phyloP scores from a whole-genome alignment of 352 stramenopile species.

The Phytophthora capsici region DNA sequence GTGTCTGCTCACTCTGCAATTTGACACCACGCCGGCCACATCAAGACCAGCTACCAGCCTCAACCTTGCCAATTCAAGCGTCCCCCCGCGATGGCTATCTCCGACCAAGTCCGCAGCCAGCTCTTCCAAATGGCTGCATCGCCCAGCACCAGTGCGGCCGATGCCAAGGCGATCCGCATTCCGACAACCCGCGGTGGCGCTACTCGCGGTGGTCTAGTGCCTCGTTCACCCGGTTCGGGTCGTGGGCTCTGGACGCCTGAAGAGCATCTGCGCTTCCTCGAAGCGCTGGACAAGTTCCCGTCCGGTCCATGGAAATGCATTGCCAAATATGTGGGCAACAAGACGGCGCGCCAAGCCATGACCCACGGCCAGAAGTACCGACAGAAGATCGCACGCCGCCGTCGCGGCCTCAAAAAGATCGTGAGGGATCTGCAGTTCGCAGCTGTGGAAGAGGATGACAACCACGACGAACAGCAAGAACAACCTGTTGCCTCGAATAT shows the following conservation, averaged over 20 bases:
- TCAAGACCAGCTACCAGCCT: background rate
- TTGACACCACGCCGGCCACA: constrained; percentile 23
- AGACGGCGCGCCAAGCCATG: constrained; percentile 89
- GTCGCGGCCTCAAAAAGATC: constrained; percentile 46
- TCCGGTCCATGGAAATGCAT: constrained; percentile 58
- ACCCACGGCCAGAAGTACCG: constrained; percentile 95
- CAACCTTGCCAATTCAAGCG: background rate
- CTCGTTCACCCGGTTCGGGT: constrained; percentile 3
- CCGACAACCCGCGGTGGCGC: constrained; percentile 32
- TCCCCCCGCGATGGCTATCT: constrained; percentile 39
- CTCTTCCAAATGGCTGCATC: constrained; percentile 31
- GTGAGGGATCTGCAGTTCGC: constrained; percentile 39
- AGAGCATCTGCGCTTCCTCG: constrained; percentile 57
- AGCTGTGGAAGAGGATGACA: constrained; percentile 6
- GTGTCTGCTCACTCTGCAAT: constrained; percentile 27
- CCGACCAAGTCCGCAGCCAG: constrained; percentile 41
- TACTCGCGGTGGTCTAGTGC: constrained; percentile 10
- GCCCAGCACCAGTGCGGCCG: constrained; percentile 5
- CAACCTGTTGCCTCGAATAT: constrained; percentile 12
- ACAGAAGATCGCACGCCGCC: constrained; percentile 65
- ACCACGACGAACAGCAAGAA: background rate
- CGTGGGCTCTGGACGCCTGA: constrained; percentile 48
- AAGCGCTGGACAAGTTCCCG: constrained; percentile 57
- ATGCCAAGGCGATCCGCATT: constrained; percentile 36
- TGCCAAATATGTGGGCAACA: constrained; percentile 54